phyloP scores from a whole-genome alignment of 2,329 filamentous ascomycete genomes.

The Hymenoscyphus infarciens region DNA sequence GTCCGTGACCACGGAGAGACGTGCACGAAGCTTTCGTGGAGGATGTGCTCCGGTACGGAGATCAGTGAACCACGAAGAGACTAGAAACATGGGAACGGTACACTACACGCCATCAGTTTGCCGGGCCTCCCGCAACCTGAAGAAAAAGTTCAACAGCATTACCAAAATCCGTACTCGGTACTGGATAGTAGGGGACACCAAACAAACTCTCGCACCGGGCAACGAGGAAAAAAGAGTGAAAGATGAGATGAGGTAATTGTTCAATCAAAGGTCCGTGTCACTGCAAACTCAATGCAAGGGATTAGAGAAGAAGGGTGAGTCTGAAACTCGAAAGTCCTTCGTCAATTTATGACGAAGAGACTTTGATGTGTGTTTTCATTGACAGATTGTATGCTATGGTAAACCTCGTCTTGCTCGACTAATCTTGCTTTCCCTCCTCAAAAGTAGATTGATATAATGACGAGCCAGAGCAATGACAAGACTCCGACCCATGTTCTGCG shows the following conservation, averaged over 20 bases:
- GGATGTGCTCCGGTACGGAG: neutral
- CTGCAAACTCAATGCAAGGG: neutral
- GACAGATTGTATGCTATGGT: neutral
- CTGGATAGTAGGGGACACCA: too few relatives aligned
- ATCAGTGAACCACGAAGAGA: neutral
- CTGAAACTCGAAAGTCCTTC: neutral
- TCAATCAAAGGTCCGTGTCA: neutral
- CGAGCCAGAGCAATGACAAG: neutral
- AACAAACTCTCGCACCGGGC: neutral
- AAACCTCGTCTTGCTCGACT: neutral
- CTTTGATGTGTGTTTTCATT: neutral
- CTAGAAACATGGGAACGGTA: neutral
- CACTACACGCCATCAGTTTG: too few relatives aligned
- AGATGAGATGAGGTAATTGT: constrained; percentile 1
- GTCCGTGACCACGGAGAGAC: too few relatives aligned
- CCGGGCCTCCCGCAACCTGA: too few relatives aligned
- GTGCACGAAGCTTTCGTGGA: neutral
- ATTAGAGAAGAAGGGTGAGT: neutral
- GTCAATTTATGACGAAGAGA: constrained; percentile 4
- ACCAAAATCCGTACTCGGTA: too few relatives aligned
- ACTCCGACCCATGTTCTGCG: neutral
- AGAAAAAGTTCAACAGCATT: too few relatives aligned
- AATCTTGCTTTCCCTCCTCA: neutral
- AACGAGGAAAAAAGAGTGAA: neutral
- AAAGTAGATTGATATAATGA: neutral